Percentiles rank a stretch among this genome's conserved stretches.
Conservation (phyloP, 139 green algal genomes). For the Picochlorum costavermella region DNA sequence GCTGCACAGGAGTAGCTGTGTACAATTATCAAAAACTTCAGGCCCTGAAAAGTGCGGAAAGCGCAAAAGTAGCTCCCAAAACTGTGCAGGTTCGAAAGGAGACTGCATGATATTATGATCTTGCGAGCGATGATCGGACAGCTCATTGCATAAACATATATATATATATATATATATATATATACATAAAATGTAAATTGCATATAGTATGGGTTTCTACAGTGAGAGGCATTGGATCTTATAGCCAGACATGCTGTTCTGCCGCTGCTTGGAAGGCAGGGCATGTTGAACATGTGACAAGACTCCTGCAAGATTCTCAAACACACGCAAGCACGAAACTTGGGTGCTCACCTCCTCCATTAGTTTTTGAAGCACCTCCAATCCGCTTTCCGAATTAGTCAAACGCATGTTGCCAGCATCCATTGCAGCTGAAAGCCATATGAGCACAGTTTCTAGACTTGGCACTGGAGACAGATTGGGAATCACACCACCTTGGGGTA, state of each 20-base stretch:
- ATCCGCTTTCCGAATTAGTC: not conserved
- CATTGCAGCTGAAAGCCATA: conserved; percentile 5
- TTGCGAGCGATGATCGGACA: not conserved
- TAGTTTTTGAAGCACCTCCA: too few species aligned
- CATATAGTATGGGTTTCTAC: too few species aligned
- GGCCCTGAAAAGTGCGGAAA: conserved; percentile 14
- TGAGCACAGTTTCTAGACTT: not conserved
- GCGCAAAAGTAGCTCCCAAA: conserved; percentile 7
- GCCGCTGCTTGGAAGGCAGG: too few species aligned
- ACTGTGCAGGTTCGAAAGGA: conserved; percentile 1
- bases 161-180: too few species aligned
- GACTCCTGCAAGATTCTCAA: too few species aligned
- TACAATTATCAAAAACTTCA: conserved; percentile 42
- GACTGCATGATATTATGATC: not conserved
- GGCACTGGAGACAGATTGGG: conserved; percentile 1
- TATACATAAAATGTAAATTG: too few species aligned
- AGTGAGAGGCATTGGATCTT: too few species aligned
- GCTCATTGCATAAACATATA: not conserved
- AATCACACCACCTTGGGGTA: not conserved
- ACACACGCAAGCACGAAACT: too few species aligned
- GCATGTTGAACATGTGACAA: conserved; percentile 10
- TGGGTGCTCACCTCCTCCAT: too few species aligned
- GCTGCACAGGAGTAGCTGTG: conserved; percentile 33
- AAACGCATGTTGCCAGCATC: conserved; percentile 13
- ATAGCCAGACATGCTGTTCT: too few species aligned